A percentile compares a stretch with the other conserved stretches of the same genome.
Evolutionary conservation across 176 grass and related monocot species (phyloP).

Genomic region (Thinopyrum elongatum): DNA sequence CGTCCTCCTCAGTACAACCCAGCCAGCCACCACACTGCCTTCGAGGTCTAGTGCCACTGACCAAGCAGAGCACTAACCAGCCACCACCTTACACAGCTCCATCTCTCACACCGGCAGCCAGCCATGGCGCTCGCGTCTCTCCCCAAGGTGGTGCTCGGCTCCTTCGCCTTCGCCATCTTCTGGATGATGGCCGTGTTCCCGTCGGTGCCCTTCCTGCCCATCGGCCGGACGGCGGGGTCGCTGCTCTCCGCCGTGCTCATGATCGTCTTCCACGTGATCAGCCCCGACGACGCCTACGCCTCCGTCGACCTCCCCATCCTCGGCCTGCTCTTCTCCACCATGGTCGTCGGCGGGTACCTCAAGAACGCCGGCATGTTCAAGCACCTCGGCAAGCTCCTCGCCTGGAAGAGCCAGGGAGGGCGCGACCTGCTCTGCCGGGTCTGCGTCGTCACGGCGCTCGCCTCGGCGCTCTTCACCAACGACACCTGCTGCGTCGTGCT

Average conservation of each 20-base stretch:
- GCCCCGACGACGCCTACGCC: conserved; percentile 68
- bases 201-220: conserved; percentile 83
- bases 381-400: conserved; percentile 65
- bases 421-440: conserved; percentile 90
- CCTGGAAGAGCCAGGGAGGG: conserved; percentile 72
- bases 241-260: conserved; percentile 82
- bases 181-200: conserved; percentile 97
- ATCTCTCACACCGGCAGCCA: too few relatives aligned
- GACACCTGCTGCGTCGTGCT: conserved; percentile 98
- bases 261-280: conserved; percentile 81
- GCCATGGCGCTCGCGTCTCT: conserved; percentile 41
- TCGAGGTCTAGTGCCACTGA: not conserved
- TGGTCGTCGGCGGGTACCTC: conserved; percentile 91
- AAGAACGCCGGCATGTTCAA: conserved; percentile 89
- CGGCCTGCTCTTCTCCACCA: conserved; percentile 87
- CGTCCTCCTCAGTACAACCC: not conserved
- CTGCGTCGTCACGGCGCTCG: conserved; percentile 77
- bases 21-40: not conserved
- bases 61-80: not conserved
- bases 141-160: conserved; percentile 59
- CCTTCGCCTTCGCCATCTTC: conserved; percentile 68
- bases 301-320: conserved; percentile 91
- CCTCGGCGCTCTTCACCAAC: conserved; percentile 88
- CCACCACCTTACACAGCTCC: not conserved
- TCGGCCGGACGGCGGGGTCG: conserved; percentile 80